phyloP scores from a whole-genome alignment of 257 asterid genomes.

The Coffea eugenioides region DNA sequence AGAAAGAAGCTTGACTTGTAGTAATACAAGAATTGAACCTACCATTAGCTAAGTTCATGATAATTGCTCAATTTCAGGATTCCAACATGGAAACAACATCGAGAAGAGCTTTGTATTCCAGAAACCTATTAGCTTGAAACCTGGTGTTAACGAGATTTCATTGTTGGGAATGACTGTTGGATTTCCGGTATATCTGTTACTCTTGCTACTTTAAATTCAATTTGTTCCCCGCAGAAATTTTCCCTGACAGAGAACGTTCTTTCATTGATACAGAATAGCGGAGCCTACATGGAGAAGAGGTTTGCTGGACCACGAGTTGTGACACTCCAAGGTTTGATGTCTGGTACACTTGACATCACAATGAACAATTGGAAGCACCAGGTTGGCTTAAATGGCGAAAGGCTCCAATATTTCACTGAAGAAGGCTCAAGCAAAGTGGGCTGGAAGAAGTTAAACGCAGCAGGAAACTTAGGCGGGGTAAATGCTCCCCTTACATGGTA shows the following conservation, averaged over 20 bases:
- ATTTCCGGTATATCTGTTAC: slow-evolving; percentile 55
- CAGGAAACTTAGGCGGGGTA: slow-evolving; percentile 25
- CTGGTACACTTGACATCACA: slow-evolving; percentile 85
- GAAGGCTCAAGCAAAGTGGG: slow-evolving; percentile 57
- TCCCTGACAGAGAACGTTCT: background rate
- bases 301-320: slow-evolving; percentile 82
- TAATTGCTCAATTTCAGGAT: slow-evolving; percentile 39
- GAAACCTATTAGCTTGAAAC: slow-evolving; percentile 42
- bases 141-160: slow-evolving; percentile 60
- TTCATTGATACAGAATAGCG: slow-evolving; percentile 61
- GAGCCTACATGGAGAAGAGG: slow-evolving; percentile 94
- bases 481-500: slow-evolving; percentile 77
- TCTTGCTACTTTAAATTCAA: background rate
- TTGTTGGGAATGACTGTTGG: slow-evolving; percentile 74
- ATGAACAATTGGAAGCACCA: slow-evolving; percentile 65
- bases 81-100: slow-evolving; percentile 75
- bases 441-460: slow-evolving; percentile 46
- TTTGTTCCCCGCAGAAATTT: background rate
- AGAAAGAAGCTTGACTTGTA: background rate
- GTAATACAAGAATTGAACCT: background rate
- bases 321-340: slow-evolving; percentile 72
- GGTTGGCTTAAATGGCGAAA: slow-evolving; percentile 74
- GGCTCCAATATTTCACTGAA: slow-evolving; percentile 43
- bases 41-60: background rate
- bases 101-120: slow-evolving; percentile 75